phyloP scores from a whole-genome alignment of 2,329 filamentous ascomycete genomes.

The Trichoderma oligosporum region DNA sequence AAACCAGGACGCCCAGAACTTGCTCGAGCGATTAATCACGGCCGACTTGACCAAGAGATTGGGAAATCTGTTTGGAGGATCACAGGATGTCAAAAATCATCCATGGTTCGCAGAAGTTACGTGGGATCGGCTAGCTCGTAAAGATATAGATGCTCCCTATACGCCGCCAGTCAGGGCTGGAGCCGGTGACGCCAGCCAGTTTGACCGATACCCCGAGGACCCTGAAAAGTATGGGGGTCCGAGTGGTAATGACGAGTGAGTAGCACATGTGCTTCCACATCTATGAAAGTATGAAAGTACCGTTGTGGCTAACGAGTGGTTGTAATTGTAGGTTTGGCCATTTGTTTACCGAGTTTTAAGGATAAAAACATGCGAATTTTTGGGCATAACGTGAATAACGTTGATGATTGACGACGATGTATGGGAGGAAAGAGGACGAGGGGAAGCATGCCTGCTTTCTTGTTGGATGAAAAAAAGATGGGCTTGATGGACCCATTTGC shows the following conservation, averaged over 20 bases:
- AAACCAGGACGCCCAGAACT: slow-evolving; percentile 87
- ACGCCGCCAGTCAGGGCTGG: slow-evolving; percentile 93
- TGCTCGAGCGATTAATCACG: slow-evolving; percentile 90
- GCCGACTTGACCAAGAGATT: slow-evolving; percentile 90
- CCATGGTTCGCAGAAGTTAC: slow-evolving; percentile 97
- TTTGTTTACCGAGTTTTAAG: slow-evolving; percentile 71
- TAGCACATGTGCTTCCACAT: slow-evolving; percentile 29
- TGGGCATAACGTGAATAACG: background rate
- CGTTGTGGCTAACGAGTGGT: background rate
- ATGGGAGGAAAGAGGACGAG: background rate
- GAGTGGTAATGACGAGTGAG: slow-evolving; percentile 77
- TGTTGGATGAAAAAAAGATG: slow-evolving; percentile 6
- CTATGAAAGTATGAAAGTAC: too few relatives aligned
- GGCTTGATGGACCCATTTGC: background rate
- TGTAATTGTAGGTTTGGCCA: slow-evolving; percentile 58
- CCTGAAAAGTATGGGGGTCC: slow-evolving; percentile 81
- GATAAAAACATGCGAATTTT: background rate
- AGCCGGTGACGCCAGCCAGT: slow-evolving; percentile 91
- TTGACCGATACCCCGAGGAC: slow-evolving; percentile 97
- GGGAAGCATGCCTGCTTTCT: background rate
- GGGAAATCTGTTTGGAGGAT: slow-evolving; percentile 87
- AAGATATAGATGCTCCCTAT: slow-evolving; percentile 97
- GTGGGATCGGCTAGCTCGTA: slow-evolving; percentile 89
- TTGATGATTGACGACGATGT: slow-evolving; percentile 10
- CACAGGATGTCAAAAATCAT: slow-evolving; percentile 90